Base-by-base conservation (phyloP, 1,139 yeast species). In the Scheffersomyces illinoinensis region DNA sequence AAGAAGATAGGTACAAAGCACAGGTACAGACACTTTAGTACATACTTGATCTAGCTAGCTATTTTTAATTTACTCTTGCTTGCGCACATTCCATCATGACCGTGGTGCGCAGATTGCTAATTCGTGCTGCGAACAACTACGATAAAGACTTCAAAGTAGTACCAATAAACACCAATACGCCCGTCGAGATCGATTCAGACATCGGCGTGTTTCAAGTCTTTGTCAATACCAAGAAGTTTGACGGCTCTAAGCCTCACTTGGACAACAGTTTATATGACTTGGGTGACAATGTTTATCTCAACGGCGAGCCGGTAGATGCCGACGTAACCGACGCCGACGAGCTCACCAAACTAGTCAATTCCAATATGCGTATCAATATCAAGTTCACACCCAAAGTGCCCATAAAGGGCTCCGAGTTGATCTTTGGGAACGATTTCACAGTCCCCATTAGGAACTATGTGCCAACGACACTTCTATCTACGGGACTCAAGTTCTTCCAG, bases 391-490 rank as follows among this genome's bases (percentile, higher is more conserved):
- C 86, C 5, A 75, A 73, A n/a, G 59, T 62, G 19, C 75, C 78
- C 47, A 77, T 86, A 20, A 66, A 68, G 47, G 91, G 90, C 0
- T 77, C 82, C 53, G 81, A 81, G 18, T 72, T 89, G 56, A 64
- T 85, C 17, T 89, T 86, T 74, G 93, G 93, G 1, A 89, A 89
- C 67, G 93, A 89, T 68, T 87, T 88, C 69, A 85, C 81, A 23
- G 72, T 78, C 46, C 88, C 92, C 0, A 84, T 89, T 52, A 75
- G 80, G 52, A 88, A 87, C 59, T 78, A 80, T 59, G 81, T 89
- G 14, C 95, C 95, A 3, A 73, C 81, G 1, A 68, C 81, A 0
- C 64, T 81, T 39, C 67, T 81, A 54, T 66, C 79, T 4, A 78
- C 84, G 0, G 85, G 84, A 0, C 71, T 87, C 75, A 77, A 91